phyloP scores from a whole-genome alignment of 2,329 filamentous ascomycete genomes.

The Alternaria longipes region DNA sequence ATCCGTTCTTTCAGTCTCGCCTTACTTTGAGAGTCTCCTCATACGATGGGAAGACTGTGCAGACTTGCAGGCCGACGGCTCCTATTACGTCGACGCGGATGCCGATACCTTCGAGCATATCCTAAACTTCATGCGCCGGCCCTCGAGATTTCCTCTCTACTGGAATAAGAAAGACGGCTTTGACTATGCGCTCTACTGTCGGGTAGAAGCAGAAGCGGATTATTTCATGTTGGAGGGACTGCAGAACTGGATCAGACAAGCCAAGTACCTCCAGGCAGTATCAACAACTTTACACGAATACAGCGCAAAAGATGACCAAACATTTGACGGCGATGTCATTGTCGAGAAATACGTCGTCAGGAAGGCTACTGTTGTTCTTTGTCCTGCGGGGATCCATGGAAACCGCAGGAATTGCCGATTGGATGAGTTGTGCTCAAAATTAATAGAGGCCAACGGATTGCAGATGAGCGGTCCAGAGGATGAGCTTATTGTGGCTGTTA shows the following conservation, averaged over 20 bases:
- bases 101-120: constrained; percentile 37
- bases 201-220: constrained; percentile 41
- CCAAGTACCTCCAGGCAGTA: constrained; percentile 17
- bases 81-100: constrained; percentile 51
- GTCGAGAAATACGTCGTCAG: neutral
- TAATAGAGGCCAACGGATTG: neutral
- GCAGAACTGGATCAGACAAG: constrained; percentile 37
- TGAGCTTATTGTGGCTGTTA: neutral
- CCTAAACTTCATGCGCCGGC: constrained; percentile 16
- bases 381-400: neutral
- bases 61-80: constrained; percentile 28
- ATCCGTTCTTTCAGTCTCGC: constrained; percentile 4
- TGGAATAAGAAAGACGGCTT: constrained; percentile 41
- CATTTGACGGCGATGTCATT: neutral
- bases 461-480: neutral
- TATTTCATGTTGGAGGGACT: constrained; percentile 43
- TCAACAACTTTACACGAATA: too few species aligned
- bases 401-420: accelerated
- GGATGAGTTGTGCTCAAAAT: neutral
- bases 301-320: neutral
- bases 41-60: constrained; percentile 3
- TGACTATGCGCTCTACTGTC: constrained; percentile 42
- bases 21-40: neutral
- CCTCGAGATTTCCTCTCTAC: constrained; percentile 35
- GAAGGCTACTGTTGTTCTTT: neutral